Evolutionary conservation across 2,329 filamentous ascomycete species (phyloP), one percentile per base, ranked within the genome.

Genomic region (Diatrype stigma): DNA sequence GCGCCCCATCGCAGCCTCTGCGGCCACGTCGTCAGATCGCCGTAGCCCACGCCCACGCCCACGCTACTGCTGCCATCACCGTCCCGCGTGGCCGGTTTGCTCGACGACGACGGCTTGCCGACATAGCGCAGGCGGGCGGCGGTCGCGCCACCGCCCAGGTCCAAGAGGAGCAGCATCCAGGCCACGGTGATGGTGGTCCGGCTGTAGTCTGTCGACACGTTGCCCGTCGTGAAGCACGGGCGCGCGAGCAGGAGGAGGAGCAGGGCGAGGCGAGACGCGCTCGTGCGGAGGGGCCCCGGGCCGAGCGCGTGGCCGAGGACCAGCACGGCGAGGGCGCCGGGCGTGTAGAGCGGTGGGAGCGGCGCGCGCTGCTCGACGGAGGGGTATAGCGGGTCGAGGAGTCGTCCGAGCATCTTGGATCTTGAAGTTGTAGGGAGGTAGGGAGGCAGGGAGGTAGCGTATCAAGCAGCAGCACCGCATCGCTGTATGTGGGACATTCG

Each of bases 161-260:
- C 52, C 23, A 55, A 3, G 47, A 42, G 48, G 14, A 34, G 14
- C 6, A 53, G 21, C 28, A 51, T 26, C 21, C 47, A 34, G 34
- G 49, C 23, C 22, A 51, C 16, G 32, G 47, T 26, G 12, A 11
- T 14, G 1, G 26, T 28, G 16, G 49, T 45, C 23, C 32, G 21
- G 12, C 32, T 51, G 49, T 55, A 55, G 34, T 57, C 55, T 8
- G n/a, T 30, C 6, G 46, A 16, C 12, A 51, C 47, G 42, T 45
- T 48, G 16, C 53, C 53, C 37, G 16, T 32, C 19, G 55, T 52
- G 32, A 38, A 57, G 45, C n/a, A 46, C 32, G 53, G 55, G 17
- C 52, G 23, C 37, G 23, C 34, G 10, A 47, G n/a, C 7, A 30
- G 32, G 19, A 55, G 48, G 2, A 21, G 12, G 2, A 52, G 14